Evolutionary conservation across 495 filamentous ascomycete genomes (phyloP).

Genomic region (Corynascus novoguineensis): DNA sequence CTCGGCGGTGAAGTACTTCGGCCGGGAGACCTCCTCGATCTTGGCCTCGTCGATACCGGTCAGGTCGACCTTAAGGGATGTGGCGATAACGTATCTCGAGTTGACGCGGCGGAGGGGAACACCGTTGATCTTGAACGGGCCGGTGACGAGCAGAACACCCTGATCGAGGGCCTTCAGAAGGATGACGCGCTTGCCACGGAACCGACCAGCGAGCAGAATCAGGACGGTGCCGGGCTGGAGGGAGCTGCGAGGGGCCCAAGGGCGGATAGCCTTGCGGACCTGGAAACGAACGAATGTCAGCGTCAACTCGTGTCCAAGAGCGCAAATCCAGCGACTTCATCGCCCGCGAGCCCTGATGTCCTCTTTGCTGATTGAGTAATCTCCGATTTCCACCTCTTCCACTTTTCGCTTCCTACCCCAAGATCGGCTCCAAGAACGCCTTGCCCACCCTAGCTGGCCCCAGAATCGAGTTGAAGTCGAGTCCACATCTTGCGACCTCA

Average conservation of each 20-base stretch:
- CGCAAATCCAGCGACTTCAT: background rate
- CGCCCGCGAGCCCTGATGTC: background rate
- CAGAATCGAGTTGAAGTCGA: constrained; percentile 7
- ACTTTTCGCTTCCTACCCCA: background rate
- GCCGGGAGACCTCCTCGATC: constrained; percentile 73
- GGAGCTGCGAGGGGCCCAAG: constrained; percentile 74
- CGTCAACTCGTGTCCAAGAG: background rate
- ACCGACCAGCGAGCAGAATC: constrained; percentile 98
- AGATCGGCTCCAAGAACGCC: background rate
- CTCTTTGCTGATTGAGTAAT: constrained; percentile 1
- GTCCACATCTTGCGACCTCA: constrained; percentile 12
- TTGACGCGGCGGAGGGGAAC: constrained; percentile 98
- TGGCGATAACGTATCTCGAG: constrained; percentile 97
- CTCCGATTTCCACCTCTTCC: background rate
- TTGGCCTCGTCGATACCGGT: constrained; percentile 73
- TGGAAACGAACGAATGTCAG: constrained; percentile 40
- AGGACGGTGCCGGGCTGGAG: constrained; percentile 91
- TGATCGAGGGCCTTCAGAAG: constrained; percentile 94
- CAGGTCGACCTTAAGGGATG: constrained; percentile 82
- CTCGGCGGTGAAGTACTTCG: constrained; percentile 93
- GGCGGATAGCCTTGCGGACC: constrained; percentile 90
- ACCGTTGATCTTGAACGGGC: constrained; percentile 99
- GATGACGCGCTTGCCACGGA: constrained; percentile 99
- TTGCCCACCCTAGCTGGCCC: constrained; percentile 11
- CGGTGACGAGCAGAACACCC: constrained; percentile 97